phyloP scores from a whole-genome alignment of 805 yeast species.

The Hagleromyces aurorensis region DNA sequence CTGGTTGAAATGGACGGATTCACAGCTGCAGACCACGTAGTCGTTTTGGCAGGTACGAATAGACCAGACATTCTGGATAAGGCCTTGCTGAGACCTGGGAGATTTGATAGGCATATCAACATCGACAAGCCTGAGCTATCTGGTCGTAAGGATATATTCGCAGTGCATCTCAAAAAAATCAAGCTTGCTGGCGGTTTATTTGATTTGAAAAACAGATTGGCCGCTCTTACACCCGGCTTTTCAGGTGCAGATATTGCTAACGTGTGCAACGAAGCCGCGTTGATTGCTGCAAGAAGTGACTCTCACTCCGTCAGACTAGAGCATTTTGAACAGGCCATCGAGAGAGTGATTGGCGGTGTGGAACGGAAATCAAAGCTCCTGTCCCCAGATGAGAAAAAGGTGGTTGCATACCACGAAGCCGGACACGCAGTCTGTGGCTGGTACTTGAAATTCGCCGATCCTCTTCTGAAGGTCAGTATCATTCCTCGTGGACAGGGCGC shows the following conservation, averaged over 20 bases:
- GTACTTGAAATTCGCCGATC: slow-evolving; percentile 87
- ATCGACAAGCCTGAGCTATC: slow-evolving; percentile 92
- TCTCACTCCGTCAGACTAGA: slow-evolving; percentile 58
- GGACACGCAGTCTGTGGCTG: slow-evolving; percentile 99
- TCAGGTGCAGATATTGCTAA: slow-evolving; percentile 98
- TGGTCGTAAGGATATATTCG: slow-evolving; percentile 89
- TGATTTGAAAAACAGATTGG: slow-evolving; percentile 72
- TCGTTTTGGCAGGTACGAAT: slow-evolving; percentile 96
- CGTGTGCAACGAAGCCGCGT: slow-evolving; percentile 94
- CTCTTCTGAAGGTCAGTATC: slow-evolving; percentile 88
- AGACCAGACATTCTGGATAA: slow-evolving; percentile 88
- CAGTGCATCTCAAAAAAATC: slow-evolving; percentile 73
- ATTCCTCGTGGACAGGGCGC: slow-evolving; percentile 97
- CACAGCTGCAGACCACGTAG: slow-evolving; percentile 82
- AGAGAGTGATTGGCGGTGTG: slow-evolving; percentile 92
- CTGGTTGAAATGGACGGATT: slow-evolving; percentile 99
- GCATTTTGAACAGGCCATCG: slow-evolving; percentile 95
- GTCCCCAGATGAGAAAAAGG: slow-evolving; percentile 75
- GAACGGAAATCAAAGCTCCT: slow-evolving; percentile 83
- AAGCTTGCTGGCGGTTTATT: slow-evolving; percentile 47
- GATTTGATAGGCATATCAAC: slow-evolving; percentile 89
- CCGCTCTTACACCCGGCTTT: slow-evolving; percentile 96
- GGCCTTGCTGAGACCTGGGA: slow-evolving; percentile 93
- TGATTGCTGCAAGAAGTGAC: slow-evolving; percentile 86
- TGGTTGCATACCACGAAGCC: slow-evolving; percentile 97